These are phyloP conservation scores for Phytopythium delawarense DNA, from an alignment of 352 stramenopile genomes.

Conservation along the genomic window DNA sequence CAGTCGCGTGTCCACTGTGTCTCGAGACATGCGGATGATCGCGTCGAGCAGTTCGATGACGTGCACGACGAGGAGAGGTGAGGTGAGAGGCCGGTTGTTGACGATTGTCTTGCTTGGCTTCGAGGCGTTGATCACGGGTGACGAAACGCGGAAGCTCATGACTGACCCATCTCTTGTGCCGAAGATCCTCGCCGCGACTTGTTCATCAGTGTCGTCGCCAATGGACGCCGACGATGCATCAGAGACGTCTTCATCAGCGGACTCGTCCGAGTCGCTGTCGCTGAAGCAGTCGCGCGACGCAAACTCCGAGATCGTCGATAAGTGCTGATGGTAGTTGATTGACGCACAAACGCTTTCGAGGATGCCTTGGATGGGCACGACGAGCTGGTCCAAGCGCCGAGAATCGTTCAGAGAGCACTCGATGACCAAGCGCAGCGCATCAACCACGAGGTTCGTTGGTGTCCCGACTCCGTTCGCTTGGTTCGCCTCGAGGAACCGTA, in stretches of 20 bases:
- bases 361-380: slow-evolving; percentile 44
- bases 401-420: slow-evolving; percentile 38
- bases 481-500: slow-evolving; percentile 65
- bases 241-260: slow-evolving; percentile 24
- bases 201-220: not conserved
- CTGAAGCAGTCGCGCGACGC: slow-evolving; percentile 72
- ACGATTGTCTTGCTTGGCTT: slow-evolving; percentile 44
- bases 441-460: slow-evolving; percentile 45
- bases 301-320: slow-evolving; percentile 70
- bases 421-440: slow-evolving; percentile 54
- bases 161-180: slow-evolving; percentile 6
- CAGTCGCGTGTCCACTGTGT: slow-evolving; percentile 49
- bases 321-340: slow-evolving; percentile 78
- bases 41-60: slow-evolving; percentile 62
- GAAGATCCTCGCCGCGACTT: not conserved
- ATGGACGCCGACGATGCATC: slow-evolving; percentile 3
- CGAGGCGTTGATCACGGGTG: not conserved
- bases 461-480: slow-evolving; percentile 38
- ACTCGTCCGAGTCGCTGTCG: slow-evolving; percentile 64
- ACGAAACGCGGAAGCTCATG: slow-evolving; percentile 10
- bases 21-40: slow-evolving; percentile 59
- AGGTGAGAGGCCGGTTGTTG: slow-evolving; percentile 59
- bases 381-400: slow-evolving; percentile 40
- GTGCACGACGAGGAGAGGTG: slow-evolving; percentile 56
- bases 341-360: slow-evolving; percentile 54